Percentiles rank a stretch among this genome's conserved stretches.
Conservation (phyloP, 257 asterid genomes). For the Apocynum venetum region DNA sequence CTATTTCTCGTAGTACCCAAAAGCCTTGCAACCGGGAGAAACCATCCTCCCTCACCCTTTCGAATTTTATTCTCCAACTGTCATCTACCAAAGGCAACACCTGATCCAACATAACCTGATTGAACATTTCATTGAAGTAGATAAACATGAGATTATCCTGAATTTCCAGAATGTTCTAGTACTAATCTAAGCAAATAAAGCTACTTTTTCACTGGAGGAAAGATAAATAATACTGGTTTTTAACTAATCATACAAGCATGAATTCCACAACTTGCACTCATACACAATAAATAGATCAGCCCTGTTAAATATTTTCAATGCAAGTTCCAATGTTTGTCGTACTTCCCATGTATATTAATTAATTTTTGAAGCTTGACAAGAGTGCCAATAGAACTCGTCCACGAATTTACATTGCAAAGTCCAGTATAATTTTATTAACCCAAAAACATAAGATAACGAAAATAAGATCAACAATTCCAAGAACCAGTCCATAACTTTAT, state of each 20-base stretch:
- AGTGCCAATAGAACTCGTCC: neutral
- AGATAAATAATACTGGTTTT: neutral
- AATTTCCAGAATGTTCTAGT: neutral
- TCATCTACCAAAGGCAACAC: slow-evolving; percentile 94
- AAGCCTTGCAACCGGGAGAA: slow-evolving; percentile 94
- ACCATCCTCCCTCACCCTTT: slow-evolving; percentile 89
- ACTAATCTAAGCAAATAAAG: neutral
- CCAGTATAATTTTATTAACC: neutral
- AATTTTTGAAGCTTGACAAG: neutral
- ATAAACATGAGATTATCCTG: neutral
- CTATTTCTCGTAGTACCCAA: slow-evolving; percentile 87
- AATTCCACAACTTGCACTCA: neutral
- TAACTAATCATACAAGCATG: neutral
- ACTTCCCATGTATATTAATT: neutral
- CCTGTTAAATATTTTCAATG: neutral
- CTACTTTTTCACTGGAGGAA: neutral
- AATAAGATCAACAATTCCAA: too few species aligned
- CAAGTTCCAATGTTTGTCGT: neutral
- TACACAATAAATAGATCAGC: neutral
- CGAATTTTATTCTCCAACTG: slow-evolving; percentile 86
- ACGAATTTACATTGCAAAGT: neutral
- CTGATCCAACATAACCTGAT: slow-evolving; percentile 91
- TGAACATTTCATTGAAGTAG: slow-evolving; percentile 3
- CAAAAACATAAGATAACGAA: neutral
- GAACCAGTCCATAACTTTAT: too few species aligned